Evolutionary conservation across 306 rosid genomes (phyloP), one percentile per base, ranked within the genome.

Genomic region (Prunus mira): DNA sequence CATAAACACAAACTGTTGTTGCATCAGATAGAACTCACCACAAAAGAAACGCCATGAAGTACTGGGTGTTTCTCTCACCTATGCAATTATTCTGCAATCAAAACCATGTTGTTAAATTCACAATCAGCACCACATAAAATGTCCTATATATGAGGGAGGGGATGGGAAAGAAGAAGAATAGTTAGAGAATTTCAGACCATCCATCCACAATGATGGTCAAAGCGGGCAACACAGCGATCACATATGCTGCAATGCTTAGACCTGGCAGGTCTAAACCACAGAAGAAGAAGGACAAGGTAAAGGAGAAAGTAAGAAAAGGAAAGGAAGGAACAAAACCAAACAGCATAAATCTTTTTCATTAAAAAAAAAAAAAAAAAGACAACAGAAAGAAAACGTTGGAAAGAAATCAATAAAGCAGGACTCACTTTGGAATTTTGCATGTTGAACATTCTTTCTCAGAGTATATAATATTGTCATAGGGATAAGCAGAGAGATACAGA

Each of bases 141-240:
- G 66, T 68, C 73, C 7, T 51, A 50, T 52, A 45, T 41, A 73
- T 56, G 61, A 32, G 46, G 74, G 72, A 54, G 74, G 50, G 47
- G 47, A 25, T 25, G 45, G 13, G 38, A 72, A 63, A 79, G 52
- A 30, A 51, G 18, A 49, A 67, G 60, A 78, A 67, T 19, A 28
- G 56, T 47, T 78, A 24, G 67, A 71, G 58, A 75, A 62, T 68
- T 81, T 12, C 88, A 49, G 34, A 95, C 99, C 97, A 92, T 92
- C 99, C 97, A 95, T 86, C 97, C 99, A 90, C 97, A 95, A 68
- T 95, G 99, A 83, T 92, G 99, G 67, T 95, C 99, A 78, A 92
- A 92, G 47, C 97, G 90, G 50, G 99, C 93, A 84, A 95, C 99
- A 83, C 99, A 92, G 22, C 91, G 85, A 78, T 84, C 76, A 74